Evolutionary conservation across 257 asterid genomes (phyloP).

Genomic region (Parsonsia alboflavescens): DNA sequence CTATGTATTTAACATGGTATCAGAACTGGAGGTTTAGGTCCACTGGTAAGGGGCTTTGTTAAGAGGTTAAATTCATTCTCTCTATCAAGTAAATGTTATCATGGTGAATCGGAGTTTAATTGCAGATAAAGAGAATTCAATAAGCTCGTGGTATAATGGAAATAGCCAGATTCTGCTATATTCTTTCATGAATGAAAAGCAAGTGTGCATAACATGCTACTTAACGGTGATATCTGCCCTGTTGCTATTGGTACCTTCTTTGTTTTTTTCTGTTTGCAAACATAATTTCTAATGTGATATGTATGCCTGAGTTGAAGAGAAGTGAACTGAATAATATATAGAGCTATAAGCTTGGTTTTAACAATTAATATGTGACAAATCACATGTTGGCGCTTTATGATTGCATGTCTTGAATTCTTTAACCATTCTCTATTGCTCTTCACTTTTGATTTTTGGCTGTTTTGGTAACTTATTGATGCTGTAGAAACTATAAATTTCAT

Average conservation of each 20-base stretch:
- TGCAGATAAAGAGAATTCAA: background rate
- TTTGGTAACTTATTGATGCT: too few species aligned
- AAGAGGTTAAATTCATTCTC: too few species aligned
- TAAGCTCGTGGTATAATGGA: background rate
- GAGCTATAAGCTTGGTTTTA: background rate
- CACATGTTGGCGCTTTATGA: background rate
- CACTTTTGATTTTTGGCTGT: background rate
- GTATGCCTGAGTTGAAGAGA: background rate
- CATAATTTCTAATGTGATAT: slow-evolving; percentile 5
- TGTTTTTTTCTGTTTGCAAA: background rate
- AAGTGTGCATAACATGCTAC: background rate
- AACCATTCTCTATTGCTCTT: background rate
- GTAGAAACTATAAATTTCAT: too few species aligned
- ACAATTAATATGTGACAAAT: background rate
- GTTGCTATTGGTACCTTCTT: background rate
- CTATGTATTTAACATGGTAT: too few species aligned
- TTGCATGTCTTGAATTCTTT: background rate
- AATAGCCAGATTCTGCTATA: background rate
- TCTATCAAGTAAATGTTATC: too few species aligned
- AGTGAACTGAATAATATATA: background rate
- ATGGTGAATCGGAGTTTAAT: background rate
- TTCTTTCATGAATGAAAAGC: background rate
- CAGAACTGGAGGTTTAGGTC: too few species aligned
- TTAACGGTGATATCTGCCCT: background rate
- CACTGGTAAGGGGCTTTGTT: too few species aligned